Conservation (phyloP, 768 basidiomycete species). For the Leccinellum luteum region DNA sequence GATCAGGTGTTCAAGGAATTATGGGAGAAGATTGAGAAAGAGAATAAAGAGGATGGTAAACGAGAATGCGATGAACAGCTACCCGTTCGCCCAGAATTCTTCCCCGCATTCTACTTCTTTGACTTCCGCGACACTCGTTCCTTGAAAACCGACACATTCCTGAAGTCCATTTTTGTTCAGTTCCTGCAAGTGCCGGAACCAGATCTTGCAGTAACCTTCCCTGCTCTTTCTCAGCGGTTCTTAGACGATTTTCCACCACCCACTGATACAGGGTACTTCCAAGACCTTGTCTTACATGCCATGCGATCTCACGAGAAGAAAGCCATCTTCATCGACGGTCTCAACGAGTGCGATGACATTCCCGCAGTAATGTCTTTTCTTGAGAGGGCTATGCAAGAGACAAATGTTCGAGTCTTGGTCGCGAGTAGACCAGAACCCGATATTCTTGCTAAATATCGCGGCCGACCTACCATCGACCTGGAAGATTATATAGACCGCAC, state of each 20-base stretch:
- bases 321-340: constrained; percentile 23
- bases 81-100: constrained; percentile 22
- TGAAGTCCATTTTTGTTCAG: constrained; percentile 26
- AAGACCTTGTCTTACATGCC: constrained; percentile 20
- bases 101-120: constrained; percentile 27
- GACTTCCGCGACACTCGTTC: constrained; percentile 28
- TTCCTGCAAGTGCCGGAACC: constrained; percentile 25
- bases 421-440: constrained; percentile 23
- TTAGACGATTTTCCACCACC: constrained; percentile 21
- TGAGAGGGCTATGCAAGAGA: constrained; percentile 21
- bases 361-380: constrained; percentile 20
- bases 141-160: constrained; percentile 13
- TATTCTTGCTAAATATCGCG: constrained; percentile 15
- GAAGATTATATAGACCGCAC: constrained; percentile 22
- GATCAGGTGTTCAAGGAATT: constrained; percentile 23
- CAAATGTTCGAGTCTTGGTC: constrained; percentile 23
- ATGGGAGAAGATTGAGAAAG: constrained; percentile 21
- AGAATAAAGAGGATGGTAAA: constrained; percentile 18
- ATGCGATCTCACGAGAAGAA: constrained; percentile 24
- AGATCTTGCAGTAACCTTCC: constrained; percentile 20
- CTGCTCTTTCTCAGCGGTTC: constrained; percentile 15
- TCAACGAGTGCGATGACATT: constrained; percentile 27
- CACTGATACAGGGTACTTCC: constrained; percentile 7
- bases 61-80: constrained; percentile 16
- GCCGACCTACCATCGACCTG: constrained; percentile 19